Conservation (phyloP, 345 rosid genomes). For the Syzygium jambos region DNA sequence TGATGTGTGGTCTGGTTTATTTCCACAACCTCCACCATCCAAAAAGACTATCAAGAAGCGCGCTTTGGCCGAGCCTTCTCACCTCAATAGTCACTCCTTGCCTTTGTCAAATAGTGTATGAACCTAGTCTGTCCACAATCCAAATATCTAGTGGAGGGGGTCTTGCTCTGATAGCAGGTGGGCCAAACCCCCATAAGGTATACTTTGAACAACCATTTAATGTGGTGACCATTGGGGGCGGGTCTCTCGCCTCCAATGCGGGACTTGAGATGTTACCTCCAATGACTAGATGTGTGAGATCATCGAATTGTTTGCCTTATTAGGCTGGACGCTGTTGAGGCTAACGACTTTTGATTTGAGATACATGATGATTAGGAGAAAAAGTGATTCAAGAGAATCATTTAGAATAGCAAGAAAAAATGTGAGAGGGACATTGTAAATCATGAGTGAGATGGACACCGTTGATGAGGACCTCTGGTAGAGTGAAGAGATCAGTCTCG, state of each 20-base stretch:
- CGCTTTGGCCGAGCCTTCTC: neutral
- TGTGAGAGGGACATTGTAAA: neutral
- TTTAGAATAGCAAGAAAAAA: neutral
- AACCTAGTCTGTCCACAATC: neutral
- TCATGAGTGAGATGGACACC: neutral
- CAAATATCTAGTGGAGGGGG: neutral
- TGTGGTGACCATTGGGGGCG: neutral
- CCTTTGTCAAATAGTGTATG: neutral
- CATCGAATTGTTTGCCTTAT: neutral
- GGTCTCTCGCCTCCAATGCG: neutral
- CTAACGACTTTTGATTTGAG: neutral
- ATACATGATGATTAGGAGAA: neutral
- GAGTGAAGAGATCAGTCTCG: neutral
- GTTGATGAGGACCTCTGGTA: neutral
- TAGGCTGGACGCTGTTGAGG: neutral
- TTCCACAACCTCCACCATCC: neutral
- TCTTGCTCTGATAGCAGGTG: neutral
- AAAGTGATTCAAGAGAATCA: neutral
- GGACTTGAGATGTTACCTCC: neutral
- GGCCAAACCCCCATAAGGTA: neutral
- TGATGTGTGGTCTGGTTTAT: neutral
- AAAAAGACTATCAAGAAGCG: neutral
- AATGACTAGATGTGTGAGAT: neutral
- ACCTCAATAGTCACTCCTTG: neutral
- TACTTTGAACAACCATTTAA: neutral